phyloP scores from a whole-genome alignment of 1,284 basidiomycete genomes.

The Heliocybe sulcata region DNA sequence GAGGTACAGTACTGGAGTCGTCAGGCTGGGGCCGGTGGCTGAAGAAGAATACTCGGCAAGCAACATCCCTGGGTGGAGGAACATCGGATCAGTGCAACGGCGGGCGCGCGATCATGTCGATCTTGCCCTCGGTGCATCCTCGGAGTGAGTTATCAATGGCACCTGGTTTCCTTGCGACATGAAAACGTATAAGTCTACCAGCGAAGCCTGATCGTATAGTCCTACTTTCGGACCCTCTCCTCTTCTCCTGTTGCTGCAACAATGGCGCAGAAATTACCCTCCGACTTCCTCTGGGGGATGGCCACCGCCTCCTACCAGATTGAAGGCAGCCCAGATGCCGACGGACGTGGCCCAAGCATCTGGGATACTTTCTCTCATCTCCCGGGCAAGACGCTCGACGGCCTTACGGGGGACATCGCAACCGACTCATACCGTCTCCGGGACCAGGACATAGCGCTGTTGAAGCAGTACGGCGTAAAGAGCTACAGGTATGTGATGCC shows the following conservation, averaged over 20 bases:
- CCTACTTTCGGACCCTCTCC: not conserved
- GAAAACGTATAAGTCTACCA: too few relatives aligned
- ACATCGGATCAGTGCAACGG: not conserved
- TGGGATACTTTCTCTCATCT: slow-evolving; percentile 70
- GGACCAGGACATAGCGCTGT: slow-evolving; percentile 61
- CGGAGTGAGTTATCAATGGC: not conserved
- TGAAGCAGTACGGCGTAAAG: slow-evolving; percentile 34
- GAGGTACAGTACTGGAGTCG: too few relatives aligned
- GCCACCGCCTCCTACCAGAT: slow-evolving; percentile 71
- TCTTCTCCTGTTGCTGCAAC: not conserved
- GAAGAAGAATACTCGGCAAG: not conserved
- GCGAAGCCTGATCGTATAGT: not conserved
- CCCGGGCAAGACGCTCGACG: slow-evolving; percentile 62
- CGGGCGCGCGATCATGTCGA: not conserved
- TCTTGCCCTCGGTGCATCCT: not conserved
- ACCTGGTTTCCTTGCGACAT: not conserved
- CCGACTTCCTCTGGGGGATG: slow-evolving; percentile 67
- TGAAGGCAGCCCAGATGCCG: slow-evolving; percentile 51
- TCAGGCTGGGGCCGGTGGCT: too few relatives aligned
- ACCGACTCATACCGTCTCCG: slow-evolving; percentile 66
- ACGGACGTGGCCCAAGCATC: slow-evolving; percentile 58
- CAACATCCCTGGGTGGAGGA: not conserved
- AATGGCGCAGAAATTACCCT: slow-evolving; percentile 27
- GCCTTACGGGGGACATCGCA: slow-evolving; percentile 58
- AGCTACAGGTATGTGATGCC: slow-evolving; percentile 18